A percentile compares a stretch with the other conserved stretches of the same genome.
phyloP scores from a whole-genome alignment of 345 rosid species.

The Xanthoceras sorbifolium region DNA sequence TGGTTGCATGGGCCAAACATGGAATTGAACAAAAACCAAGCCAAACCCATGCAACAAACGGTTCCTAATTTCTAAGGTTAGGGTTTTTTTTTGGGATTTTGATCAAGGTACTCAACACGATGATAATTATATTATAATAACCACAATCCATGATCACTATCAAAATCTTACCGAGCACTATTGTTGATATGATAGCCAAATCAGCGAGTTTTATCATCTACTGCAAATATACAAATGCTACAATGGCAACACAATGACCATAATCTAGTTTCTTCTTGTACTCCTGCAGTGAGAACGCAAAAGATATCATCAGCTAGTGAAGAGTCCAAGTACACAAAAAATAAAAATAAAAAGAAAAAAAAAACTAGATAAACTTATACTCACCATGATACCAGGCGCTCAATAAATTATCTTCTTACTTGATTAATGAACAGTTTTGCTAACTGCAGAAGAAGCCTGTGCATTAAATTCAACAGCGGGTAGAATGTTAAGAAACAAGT shows the following conservation, averaged over 20 bases:
- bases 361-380: slow-evolving; percentile 1
- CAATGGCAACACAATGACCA: too few species aligned
- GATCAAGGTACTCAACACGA: too few species aligned
- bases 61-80: too few species aligned
- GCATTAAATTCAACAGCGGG: slow-evolving; percentile 95
- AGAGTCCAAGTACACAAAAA: background rate
- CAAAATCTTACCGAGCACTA: slow-evolving; percentile 59
- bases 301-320: slow-evolving; percentile 5
- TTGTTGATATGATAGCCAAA: slow-evolving; percentile 86
- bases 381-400: too few species aligned
- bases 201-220: slow-evolving; percentile 99
- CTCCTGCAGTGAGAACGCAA: slow-evolving; percentile 48
- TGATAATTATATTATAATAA: background rate
- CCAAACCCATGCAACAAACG: too few species aligned
- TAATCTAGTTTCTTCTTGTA: slow-evolving; percentile 96
- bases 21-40: too few species aligned
- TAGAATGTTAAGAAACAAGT: slow-evolving; percentile 58
- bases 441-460: slow-evolving; percentile 97
- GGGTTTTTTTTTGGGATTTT: too few species aligned
- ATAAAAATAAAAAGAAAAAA: background rate
- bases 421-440: slow-evolving; percentile 97
- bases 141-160: background rate
- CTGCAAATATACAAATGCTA: slow-evolving; percentile 88
- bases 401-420: slow-evolving; percentile 96
- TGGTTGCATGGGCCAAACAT: too few species aligned